Base-by-base conservation (phyloP, 768 basidiomycete genomes). In the Fibroporia radiculosa region DNA sequence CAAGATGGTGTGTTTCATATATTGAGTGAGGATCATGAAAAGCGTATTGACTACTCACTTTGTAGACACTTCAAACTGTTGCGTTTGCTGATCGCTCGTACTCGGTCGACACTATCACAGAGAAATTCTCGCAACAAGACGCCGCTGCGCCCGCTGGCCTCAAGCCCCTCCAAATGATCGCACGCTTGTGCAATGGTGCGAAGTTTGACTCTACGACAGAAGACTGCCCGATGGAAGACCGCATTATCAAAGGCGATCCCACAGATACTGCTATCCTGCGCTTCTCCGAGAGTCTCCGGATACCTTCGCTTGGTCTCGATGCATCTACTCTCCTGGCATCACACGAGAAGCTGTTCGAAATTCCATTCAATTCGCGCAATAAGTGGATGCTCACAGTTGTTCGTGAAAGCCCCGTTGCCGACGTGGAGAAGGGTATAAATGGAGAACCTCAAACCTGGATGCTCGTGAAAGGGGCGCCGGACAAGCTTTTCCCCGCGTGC, bases 391-490 rank as follows among this genome's bases (percentile, higher is more conserved):
- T 78, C 39, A 73, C 69, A 39, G 62, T 74, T 41, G 51, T 67
- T 22, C 55, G 51, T 34, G 52, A 50, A 7, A 47, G 42, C 37
- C 37, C 14, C 31, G 51, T 10, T 39, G 49, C 19, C 36, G 49
- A 58, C 53, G 44, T 39, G 25, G 53, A 70, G 40, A n/a, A n/a
- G n/a, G n/a, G n/a, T n/a, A n/a, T n/a, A n/a, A n/a, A n/a, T n/a
- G n/a, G n/a, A n/a, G n/a, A n/a, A n/a, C n/a, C n/a, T n/a, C 10
- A 5, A 11, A 10, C n/a, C 40, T 59, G 70, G 57, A 58, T 80
- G 46, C 61, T 73, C 39, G 67, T 70, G 56, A 79, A 80, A 57
- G 78, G 78, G n/a, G 79, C 77, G 1, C 79, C 79, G 0, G 79
- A 82, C 45, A 62, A 76, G 18, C 62, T 77, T 20, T 66, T 75